Evolutionary conservation across 306 rosid genomes (phyloP).

Genomic region (Prunus salicina): DNA sequence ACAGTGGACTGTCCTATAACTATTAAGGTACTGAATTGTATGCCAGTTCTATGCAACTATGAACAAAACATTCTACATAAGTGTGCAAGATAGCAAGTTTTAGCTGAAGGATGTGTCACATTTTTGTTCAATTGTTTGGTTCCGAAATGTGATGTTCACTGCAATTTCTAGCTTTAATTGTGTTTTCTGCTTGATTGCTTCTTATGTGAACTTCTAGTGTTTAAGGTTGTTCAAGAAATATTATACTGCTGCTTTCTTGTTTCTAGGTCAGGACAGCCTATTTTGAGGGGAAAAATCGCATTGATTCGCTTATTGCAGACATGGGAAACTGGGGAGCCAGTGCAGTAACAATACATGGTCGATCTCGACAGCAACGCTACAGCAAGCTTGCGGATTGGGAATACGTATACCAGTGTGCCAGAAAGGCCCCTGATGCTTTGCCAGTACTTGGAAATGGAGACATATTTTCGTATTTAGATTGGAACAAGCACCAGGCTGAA

Average conservation of each 20-base stretch:
- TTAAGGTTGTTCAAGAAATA: slow-evolving; percentile 6
- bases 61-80: neutral
- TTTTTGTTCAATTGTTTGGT: slow-evolving; percentile 8
- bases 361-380: slow-evolving; percentile 95
- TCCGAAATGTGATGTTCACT: neutral
- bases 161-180: slow-evolving; percentile 2
- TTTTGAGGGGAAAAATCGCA: slow-evolving; percentile 86
- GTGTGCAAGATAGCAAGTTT: slow-evolving; percentile 18
- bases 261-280: slow-evolving; percentile 82
- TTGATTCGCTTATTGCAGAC: slow-evolving; percentile 77
- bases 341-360: slow-evolving; percentile 86
- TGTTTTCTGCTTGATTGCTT: neutral
- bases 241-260: slow-evolving; percentile 13
- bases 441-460: slow-evolving; percentile 90
- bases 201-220: neutral
- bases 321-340: slow-evolving; percentile 82
- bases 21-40: slow-evolving; percentile 51
- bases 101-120: neutral
- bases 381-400: slow-evolving; percentile 99
- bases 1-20: slow-evolving; percentile 62
- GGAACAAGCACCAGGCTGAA: slow-evolving; percentile 68
- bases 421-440: slow-evolving; percentile 58
- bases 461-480: slow-evolving; percentile 69
- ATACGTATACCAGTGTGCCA: slow-evolving; percentile 66
- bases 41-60: neutral